Evolutionary conservation across 192 early-diverging fungal species (phyloP).

Genomic region (Lobosporangium transversale): DNA sequence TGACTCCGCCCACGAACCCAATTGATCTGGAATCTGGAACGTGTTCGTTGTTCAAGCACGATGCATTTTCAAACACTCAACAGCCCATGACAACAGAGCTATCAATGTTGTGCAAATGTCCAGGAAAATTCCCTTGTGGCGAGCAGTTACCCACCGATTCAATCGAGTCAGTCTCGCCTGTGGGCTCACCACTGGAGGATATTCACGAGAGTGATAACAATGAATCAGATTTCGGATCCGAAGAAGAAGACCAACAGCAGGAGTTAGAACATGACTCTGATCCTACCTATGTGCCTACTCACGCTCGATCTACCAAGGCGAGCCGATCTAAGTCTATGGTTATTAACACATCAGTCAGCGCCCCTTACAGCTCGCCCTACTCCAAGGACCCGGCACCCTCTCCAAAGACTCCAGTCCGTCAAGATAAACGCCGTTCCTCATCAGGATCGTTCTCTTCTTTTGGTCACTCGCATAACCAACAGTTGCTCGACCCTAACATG

Average conservation of each 20-base stretch:
- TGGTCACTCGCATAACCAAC: slow-evolving; percentile 6
- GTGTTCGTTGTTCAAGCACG: slow-evolving; percentile 24
- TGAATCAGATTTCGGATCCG: slow-evolving; percentile 37
- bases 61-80: background rate
- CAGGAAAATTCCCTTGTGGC: slow-evolving; percentile 49
- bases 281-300: slow-evolving; percentile 16
- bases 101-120: slow-evolving; percentile 44
- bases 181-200: slow-evolving; percentile 15
- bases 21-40: slow-evolving; percentile 28
- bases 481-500: slow-evolving; percentile 28
- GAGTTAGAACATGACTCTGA: slow-evolving; percentile 11
- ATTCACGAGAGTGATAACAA: slow-evolving; percentile 22
- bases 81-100: slow-evolving; percentile 35
- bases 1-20: slow-evolving; percentile 38
- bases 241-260: slow-evolving; percentile 27
- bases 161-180: background rate
- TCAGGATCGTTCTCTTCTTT: slow-evolving; percentile 30
- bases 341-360: slow-evolving; percentile 5
- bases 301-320: background rate
- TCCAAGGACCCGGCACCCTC: slow-evolving; percentile 8
- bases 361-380: slow-evolving; percentile 25
- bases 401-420: slow-evolving; percentile 21
- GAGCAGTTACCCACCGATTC: slow-evolving; percentile 10
- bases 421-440: slow-evolving; percentile 42
- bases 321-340: slow-evolving; percentile 16